Percentiles rank a stretch among this genome's conserved stretches.
Evolutionary conservation across 1,284 basidiomycete genomes (phyloP).

Genomic region (Marasmius sp.): DNA sequence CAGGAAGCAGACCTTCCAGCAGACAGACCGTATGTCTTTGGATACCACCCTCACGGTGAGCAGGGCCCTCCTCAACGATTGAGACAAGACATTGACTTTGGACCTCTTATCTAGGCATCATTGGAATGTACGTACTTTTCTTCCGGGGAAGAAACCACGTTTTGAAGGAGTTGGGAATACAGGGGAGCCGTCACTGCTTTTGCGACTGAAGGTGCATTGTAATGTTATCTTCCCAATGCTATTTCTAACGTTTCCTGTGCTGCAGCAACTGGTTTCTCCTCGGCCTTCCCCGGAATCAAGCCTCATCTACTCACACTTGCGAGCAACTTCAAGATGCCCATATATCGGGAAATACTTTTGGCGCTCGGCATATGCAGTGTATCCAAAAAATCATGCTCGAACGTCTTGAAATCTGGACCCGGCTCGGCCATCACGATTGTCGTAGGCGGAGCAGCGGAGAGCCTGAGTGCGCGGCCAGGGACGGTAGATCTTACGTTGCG

Average conservation of each 20-base stretch:
- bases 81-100: background rate
- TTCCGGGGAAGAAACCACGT: background rate
- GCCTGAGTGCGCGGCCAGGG: conserved; percentile 89
- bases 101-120: conserved; percentile 59
- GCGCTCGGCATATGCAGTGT: conserved; percentile 90
- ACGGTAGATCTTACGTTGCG: conserved; percentile 92
- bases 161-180: background rate
- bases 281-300: conserved; percentile 86
- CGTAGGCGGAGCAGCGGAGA: conserved; percentile 95
- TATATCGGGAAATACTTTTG: conserved; percentile 91
- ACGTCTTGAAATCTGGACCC: conserved; percentile 78
- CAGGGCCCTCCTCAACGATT: background rate
- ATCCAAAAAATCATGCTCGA: conserved; percentile 85
- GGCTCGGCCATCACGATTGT: conserved; percentile 89
- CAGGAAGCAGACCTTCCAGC: conserved; percentile 88
- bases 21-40: conserved; percentile 93
- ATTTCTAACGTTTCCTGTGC: conserved; percentile 5
- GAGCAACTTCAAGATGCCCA: conserved; percentile 89
- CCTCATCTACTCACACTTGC: conserved; percentile 92
- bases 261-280: conserved; percentile 90
- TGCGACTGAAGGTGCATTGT: conserved; percentile 78
- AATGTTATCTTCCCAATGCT: background rate
- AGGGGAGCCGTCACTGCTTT: conserved; percentile 95
- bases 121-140: conserved; percentile 73
- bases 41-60: conserved; percentile 92